Evolutionary conservation across 805 yeast genomes (phyloP).

Genomic region (Kluyveromyces aestuarii): DNA sequence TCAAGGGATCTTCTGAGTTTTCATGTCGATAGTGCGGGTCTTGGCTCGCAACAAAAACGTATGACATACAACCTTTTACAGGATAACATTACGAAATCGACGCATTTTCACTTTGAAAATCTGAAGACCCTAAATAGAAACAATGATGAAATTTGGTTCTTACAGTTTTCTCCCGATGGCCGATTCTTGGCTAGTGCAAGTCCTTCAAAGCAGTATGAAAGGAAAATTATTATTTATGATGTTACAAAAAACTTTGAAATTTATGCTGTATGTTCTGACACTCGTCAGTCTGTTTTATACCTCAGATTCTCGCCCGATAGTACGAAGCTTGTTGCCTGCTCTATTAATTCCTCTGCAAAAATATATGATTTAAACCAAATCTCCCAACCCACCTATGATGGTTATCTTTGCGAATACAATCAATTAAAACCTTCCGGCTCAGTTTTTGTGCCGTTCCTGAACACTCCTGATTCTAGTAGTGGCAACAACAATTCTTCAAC

Average conservation of each 20-base stretch:
- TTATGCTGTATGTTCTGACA: conserved; percentile 34
- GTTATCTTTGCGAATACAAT: conserved; percentile 18
- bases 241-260: conserved; percentile 38
- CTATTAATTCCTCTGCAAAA: conserved; percentile 60
- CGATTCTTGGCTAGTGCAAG: conserved; percentile 69
- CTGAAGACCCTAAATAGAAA: conserved; percentile 34
- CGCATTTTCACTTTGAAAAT: conserved; percentile 13
- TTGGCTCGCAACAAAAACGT: conserved; percentile 13
- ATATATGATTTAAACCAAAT: conserved; percentile 54
- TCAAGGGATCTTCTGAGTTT: conserved; percentile 29
- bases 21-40: conserved; percentile 13
- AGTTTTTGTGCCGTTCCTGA: neutral
- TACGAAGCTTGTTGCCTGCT: conserved; percentile 54
- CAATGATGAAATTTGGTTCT: conserved; percentile 75
- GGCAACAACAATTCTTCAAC: conserved; percentile 9
- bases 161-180: conserved; percentile 72
- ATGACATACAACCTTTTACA: conserved; percentile 14
- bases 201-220: conserved; percentile 38
- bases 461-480: conserved; percentile 20
- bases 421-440: conserved; percentile 5
- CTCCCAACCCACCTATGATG: conserved; percentile 12
- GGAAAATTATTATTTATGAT: conserved; percentile 55
- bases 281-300: conserved; percentile 48
- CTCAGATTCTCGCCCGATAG: conserved; percentile 74
- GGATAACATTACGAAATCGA: conserved; percentile 13